Conservation (phyloP, 495 filamentous ascomycete species). For the Penicillium atrosanguineum region DNA sequence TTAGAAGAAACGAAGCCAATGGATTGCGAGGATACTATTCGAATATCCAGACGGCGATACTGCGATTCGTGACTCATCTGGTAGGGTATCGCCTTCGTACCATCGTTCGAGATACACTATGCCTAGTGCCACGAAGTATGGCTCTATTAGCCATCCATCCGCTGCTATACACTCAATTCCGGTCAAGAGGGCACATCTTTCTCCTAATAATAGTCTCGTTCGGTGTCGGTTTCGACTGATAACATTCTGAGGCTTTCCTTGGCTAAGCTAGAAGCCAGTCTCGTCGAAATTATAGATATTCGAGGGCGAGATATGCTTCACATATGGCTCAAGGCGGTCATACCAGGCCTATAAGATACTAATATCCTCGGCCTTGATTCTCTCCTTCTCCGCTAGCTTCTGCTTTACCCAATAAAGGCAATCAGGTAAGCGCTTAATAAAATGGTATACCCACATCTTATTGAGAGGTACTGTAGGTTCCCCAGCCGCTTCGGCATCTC, state of each 20-base stretch:
- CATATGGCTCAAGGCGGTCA: no score
- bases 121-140: neutral
- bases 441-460: neutral
- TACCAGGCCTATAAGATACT: no score
- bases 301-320: neutral
- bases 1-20: neutral
- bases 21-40: neutral
- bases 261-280: neutral
- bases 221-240: neutral
- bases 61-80: neutral
- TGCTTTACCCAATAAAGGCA: neutral
- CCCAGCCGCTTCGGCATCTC: neutral
- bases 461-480: neutral
- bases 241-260: neutral
- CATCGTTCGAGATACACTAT: neutral
- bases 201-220: neutral
- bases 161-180: neutral
- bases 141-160: neutral
- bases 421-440: neutral
- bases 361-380: no score
- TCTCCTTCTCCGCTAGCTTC: neutral
- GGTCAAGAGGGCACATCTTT: neutral
- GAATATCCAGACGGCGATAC: neutral
- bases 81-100: neutral
- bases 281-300: conserved; percentile 1